Percentiles rank a stretch among this genome's conserved stretches.
phyloP scores from a whole-genome alignment of 2,329 filamentous ascomycete genomes.

The Aspergillus ruber region DNA sequence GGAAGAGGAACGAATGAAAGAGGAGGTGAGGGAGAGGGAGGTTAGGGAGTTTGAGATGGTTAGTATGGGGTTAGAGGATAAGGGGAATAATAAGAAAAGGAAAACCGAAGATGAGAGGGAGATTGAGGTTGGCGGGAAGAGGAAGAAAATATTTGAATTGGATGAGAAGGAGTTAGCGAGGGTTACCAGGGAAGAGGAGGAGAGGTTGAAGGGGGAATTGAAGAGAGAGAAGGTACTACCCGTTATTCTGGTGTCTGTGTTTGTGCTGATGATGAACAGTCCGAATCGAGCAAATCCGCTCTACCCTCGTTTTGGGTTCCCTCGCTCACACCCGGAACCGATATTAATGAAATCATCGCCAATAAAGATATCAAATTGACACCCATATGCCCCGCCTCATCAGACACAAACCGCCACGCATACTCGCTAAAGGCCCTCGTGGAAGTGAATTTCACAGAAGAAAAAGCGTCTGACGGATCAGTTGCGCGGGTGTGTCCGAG shows the following conservation, averaged over 20 bases:
- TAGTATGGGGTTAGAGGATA: slow-evolving; percentile 59
- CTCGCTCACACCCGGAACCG: slow-evolving; percentile 65
- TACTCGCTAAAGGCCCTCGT: slow-evolving; percentile 76
- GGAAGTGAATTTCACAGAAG: slow-evolving; percentile 68
- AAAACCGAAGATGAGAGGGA: slow-evolving; percentile 31
- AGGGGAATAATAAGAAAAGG: slow-evolving; percentile 20
- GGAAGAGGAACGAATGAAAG: slow-evolving; percentile 54
- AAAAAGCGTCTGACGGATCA: slow-evolving; percentile 48
- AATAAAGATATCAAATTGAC: slow-evolving; percentile 58
- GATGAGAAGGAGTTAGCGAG: slow-evolving; percentile 69
- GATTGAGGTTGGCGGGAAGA: slow-evolving; percentile 42
- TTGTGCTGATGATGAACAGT: slow-evolving; percentile 15
- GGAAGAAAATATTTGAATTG: slow-evolving; percentile 74
- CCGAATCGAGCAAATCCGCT: slow-evolving; percentile 56
- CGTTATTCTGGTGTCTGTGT: background rate
- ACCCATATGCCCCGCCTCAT: slow-evolving; percentile 71
- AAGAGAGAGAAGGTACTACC: slow-evolving; percentile 61
- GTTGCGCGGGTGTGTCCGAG: slow-evolving; percentile 64
- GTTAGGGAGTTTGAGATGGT: slow-evolving; percentile 77
- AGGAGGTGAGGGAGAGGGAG: slow-evolving; percentile 63
- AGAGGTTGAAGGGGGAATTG: slow-evolving; percentile 62
- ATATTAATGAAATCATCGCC: slow-evolving; percentile 50
- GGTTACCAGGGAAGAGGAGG: slow-evolving; percentile 63
- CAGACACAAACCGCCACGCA: slow-evolving; percentile 58
- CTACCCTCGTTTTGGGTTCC: slow-evolving; percentile 92